Percentiles rank a stretch among this genome's conserved stretches.
Evolutionary conservation across 148 eudicot species (phyloP).

Genomic region (Rhododendron vialii): DNA sequence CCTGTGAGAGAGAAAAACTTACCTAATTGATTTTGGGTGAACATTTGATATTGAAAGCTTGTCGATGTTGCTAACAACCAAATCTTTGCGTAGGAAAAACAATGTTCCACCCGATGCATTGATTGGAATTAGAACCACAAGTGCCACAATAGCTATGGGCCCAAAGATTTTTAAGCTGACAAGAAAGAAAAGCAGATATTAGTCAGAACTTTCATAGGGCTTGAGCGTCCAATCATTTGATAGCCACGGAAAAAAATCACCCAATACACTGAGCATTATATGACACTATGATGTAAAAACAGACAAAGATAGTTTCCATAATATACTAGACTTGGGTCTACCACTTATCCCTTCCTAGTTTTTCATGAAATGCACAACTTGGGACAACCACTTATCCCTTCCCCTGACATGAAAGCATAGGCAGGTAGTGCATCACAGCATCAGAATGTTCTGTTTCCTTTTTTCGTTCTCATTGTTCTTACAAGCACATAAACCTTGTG

Average conservation of each 20-base stretch:
- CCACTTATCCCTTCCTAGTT: neutral
- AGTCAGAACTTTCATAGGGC: neutral
- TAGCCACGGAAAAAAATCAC: neutral
- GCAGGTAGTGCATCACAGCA: neutral
- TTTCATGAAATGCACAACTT: neutral
- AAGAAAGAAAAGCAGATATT: conserved; percentile 6
- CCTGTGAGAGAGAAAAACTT: conserved; percentile 13
- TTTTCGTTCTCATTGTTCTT: neutral
- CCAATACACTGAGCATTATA: neutral
- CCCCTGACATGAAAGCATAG: neutral
- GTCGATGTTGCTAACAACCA: conserved; percentile 80
- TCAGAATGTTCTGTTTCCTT: neutral
- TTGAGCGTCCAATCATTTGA: neutral
- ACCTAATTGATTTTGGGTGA: conserved; percentile 70
- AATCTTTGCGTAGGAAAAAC: conserved; percentile 61
- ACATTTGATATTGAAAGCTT: conserved; percentile 97
- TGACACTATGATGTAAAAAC: neutral
- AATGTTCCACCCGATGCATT: conserved; percentile 74
- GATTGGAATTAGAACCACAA: conserved; percentile 80
- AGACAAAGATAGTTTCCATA: neutral
- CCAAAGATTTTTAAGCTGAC: conserved; percentile 80
- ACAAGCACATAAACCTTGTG: neutral
- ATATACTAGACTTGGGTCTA: neutral
- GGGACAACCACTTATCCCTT: neutral
- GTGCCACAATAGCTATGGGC: conserved; percentile 65